A percentile compares a stretch with the other conserved stretches of the same genome.
Evolutionary conservation across 345 rosid species (phyloP).

Genomic region (Citrus maxima): DNA sequence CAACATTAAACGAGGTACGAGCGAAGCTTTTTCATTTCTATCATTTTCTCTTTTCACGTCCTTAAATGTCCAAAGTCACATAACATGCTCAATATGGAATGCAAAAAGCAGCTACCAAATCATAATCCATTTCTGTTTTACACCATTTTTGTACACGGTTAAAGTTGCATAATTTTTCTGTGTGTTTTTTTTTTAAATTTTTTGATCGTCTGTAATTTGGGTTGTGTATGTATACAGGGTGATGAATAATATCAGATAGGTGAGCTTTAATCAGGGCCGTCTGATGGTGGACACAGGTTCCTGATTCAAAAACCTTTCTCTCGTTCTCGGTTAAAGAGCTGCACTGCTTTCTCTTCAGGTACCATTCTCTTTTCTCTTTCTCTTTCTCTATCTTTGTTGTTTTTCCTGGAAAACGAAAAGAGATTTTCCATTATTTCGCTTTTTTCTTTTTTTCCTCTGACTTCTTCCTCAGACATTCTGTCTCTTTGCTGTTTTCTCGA

Average conservation of each 20-base stretch:
- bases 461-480: conserved; percentile 36
- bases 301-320: background rate
- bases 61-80: background rate
- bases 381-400: too few relatives aligned
- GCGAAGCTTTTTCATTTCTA: background rate
- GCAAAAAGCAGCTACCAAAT: background rate
- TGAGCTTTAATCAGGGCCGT: conserved; percentile 15
- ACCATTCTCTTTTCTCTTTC: background rate
- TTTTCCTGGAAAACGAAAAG: conserved; percentile 1
- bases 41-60: background rate
- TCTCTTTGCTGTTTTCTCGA: conserved; percentile 23
- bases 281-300: conserved; percentile 12
- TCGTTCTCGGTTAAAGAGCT: conserved; percentile 22
- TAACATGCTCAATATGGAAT: background rate
- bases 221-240: background rate
- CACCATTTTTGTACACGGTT: background rate
- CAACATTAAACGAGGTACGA: conserved; percentile 16
- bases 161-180: background rate
- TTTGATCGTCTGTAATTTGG: background rate
- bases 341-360: conserved; percentile 19
- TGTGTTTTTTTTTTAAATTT: background rate
- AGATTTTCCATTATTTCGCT: background rate
- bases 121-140: background rate
- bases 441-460: background rate
- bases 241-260: background rate